Base-by-base conservation (phyloP, 1,284 basidiomycete genomes). In the Fistulinella cinereoalba region DNA sequence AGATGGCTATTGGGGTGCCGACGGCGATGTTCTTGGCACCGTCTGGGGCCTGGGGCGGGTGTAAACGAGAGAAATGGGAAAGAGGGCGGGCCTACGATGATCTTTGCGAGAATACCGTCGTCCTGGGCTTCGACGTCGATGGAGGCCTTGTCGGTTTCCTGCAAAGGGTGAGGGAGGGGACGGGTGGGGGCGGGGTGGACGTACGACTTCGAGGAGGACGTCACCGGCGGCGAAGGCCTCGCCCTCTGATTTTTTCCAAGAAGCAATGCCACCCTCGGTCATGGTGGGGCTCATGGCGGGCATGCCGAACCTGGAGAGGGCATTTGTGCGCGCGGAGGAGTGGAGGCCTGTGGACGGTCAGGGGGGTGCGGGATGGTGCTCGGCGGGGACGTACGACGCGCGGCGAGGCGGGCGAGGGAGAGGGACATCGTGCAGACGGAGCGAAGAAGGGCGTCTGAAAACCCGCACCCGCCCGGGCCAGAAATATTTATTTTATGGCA, bases 231-330 rank as follows among this genome's bases (percentile, higher is more conserved):
- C 60, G 69, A 94, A 99, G 6, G 83, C 52, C 60, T 98, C 94
- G 50, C 97, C 97, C 70, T 97, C 92, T 71, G 90, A 86, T 76
- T 92, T 90, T 79, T 97, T 98, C 97, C 97, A 99, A 37, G 79
- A 77, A 41, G 96, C 90, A 67, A 99, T 97, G 57, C 96, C 97
- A 57, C 97, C 97, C 75, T 98, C 96, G 11, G 93, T 95, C 96
- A 99, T 99, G 53, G 96, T 99, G 41, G 96, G 96, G 56, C 93
- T 97, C 97, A 99, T 99, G 60, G 94, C 96, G 49, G 96, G 96
- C 95, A 99, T 97, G 57, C 86, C 77, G 76, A 99, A 97, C 70
- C 87, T 92, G 57, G 85, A 77, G 55, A 97, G 81, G 39, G 88
- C 94, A 71, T 80, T 74, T 57, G 85, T 74, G 53, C 83, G 79